phyloP scores from a whole-genome alignment of 2,329 filamentous ascomycete genomes.

The Epichloe elymi region DNA sequence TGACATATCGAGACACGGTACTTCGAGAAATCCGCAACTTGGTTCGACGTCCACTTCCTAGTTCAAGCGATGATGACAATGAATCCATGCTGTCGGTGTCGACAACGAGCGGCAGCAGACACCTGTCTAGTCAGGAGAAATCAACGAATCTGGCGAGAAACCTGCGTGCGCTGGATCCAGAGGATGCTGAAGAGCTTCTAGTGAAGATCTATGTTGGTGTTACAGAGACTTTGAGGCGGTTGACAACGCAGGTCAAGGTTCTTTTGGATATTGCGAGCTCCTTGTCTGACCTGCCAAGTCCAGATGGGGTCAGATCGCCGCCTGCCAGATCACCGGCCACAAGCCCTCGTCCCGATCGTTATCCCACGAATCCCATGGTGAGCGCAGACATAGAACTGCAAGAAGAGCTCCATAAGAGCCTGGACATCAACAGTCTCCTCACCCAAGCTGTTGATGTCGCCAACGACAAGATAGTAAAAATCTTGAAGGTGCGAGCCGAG shows the following conservation, averaged over 20 bases:
- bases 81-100: slow-evolving; percentile 80
- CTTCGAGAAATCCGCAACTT: slow-evolving; percentile 76
- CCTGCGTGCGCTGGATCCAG: slow-evolving; percentile 66
- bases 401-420: slow-evolving; percentile 61
- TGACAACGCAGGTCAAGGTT: slow-evolving; percentile 86
- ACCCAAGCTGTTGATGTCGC: slow-evolving; percentile 71
- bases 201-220: slow-evolving; percentile 75
- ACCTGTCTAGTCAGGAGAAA: slow-evolving; percentile 72
- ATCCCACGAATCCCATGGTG: slow-evolving; percentile 11
- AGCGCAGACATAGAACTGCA: slow-evolving; percentile 38
- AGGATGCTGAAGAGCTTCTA: slow-evolving; percentile 75
- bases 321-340: slow-evolving; percentile 37
- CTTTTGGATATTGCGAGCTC: slow-evolving; percentile 86
- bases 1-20: slow-evolving; percentile 70
- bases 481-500: slow-evolving; percentile 64
- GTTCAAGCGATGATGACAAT: slow-evolving; percentile 86
- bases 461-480: slow-evolving; percentile 62
- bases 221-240: slow-evolving; percentile 70
- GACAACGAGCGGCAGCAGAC: slow-evolving; percentile 55
- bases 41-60: slow-evolving; percentile 75
- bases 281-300: slow-evolving; percentile 32
- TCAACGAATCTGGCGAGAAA: slow-evolving; percentile 81
- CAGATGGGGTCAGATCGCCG: slow-evolving; percentile 32
- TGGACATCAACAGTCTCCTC: slow-evolving; percentile 66
- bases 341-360: slow-evolving; percentile 31